Conservation (phyloP, 192 early-diverging fungal genomes). For the Coemansia sp. region DNA sequence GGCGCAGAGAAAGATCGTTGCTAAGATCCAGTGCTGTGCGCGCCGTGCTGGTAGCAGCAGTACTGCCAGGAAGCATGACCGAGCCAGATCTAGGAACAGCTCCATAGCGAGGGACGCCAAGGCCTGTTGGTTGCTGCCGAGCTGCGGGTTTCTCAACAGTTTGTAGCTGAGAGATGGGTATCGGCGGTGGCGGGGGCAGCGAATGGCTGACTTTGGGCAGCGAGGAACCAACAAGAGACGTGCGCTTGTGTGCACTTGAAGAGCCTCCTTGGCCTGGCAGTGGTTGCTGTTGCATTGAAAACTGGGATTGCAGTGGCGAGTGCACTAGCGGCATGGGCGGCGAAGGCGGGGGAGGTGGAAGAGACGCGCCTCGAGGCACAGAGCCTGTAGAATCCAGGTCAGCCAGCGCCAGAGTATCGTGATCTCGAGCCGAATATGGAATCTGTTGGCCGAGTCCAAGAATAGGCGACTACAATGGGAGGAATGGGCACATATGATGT, state of each 20-base stretch:
- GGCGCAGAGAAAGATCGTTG: slow-evolving; percentile 28
- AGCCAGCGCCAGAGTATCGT: slow-evolving; percentile 3
- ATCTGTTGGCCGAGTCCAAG: background rate
- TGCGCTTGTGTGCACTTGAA: background rate
- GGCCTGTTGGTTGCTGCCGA: background rate
- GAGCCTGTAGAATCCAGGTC: background rate
- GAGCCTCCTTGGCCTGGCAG: slow-evolving; percentile 5
- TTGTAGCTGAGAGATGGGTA: background rate
- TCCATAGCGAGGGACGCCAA: background rate
- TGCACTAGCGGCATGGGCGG: slow-evolving; percentile 14
- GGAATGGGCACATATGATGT: background rate
- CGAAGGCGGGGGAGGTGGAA: slow-evolving; percentile 23
- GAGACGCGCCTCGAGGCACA: slow-evolving; percentile 7
- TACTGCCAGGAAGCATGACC: background rate
- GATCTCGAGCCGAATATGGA: slow-evolving; percentile 7
- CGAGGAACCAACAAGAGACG: background rate
- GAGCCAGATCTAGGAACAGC: background rate
- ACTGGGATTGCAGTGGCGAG: slow-evolving; percentile 8
- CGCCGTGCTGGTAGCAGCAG: slow-evolving; percentile 14
- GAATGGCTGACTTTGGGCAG: slow-evolving; percentile 5
- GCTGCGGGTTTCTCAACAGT: background rate
- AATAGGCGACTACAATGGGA: slow-evolving; percentile 12
- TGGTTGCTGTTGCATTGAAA: slow-evolving; percentile 21
- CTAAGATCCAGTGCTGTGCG: slow-evolving; percentile 40
- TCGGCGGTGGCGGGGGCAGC: slow-evolving; percentile 17